A percentile compares a stretch with the other conserved stretches of the same genome.
Evolutionary conservation across 169 alveolate species (phyloP).

Genomic region (Condylostoma magnum): DNA sequence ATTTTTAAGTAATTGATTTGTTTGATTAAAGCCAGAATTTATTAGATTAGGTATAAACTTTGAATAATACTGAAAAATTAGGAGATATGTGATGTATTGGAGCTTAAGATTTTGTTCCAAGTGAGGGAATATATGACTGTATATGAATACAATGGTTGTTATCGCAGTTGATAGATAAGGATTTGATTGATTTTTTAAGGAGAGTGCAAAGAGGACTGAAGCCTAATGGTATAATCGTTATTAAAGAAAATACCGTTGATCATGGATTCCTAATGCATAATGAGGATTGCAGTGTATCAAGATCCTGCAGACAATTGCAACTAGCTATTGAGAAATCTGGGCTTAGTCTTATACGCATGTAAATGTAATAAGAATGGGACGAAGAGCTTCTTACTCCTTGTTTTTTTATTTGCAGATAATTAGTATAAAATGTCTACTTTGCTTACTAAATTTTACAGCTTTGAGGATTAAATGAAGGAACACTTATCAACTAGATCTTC

Average conservation of each 20-base stretch:
- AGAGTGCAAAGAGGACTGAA: conserved; percentile 47
- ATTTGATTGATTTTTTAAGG: conserved; percentile 48
- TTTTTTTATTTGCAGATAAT: too few relatives aligned
- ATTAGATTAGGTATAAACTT: conserved; percentile 39
- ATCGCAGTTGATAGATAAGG: conserved; percentile 72
- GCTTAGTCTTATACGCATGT: too few relatives aligned
- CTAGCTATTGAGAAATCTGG: conserved; percentile 39
- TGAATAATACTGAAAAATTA: conserved; percentile 24
- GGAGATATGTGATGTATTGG: conserved; percentile 44
- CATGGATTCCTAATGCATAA: conserved; percentile 33
- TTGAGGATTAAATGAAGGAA: too few relatives aligned
- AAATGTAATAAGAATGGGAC: too few relatives aligned
- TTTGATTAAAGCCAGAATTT: conserved; percentile 61
- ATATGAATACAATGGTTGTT: conserved; percentile 79
- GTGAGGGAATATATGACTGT: conserved; percentile 60
- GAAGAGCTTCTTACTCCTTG: too few relatives aligned
- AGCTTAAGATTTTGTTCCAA: conserved; percentile 46
- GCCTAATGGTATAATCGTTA: conserved; percentile 53
- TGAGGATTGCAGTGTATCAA: conserved; percentile 41
- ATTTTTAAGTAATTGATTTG: conserved; percentile 64
- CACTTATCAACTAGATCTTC: too few relatives aligned
- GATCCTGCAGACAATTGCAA: conserved; percentile 27
- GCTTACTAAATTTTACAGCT: too few relatives aligned
- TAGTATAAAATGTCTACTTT: too few relatives aligned
- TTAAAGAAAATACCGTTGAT: conserved; percentile 64